Evolutionary conservation across 805 yeast genomes (phyloP), one percentile per base, ranked within the genome.

Genomic region (Monosporozyma unispora): DNA sequence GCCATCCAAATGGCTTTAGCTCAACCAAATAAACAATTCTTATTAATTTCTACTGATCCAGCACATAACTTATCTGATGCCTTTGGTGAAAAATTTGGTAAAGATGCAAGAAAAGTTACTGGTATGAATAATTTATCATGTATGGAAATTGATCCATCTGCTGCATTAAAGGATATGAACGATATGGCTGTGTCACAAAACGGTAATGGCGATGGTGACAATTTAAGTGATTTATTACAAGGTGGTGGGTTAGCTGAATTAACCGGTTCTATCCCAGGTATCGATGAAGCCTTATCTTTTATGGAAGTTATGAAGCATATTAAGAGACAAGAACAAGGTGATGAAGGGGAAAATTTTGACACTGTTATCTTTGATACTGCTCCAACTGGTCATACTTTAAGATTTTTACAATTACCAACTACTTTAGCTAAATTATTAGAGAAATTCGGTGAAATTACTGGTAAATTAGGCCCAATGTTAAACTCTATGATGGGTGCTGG

Each of bases 291-390:
- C 0, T 76, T 93, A 60, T 88, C 97, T 14, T 93, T 93, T 64
- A 93, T 95, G 84, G 99, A 93, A 71, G 98, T 93, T 31, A 79
- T 93, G 77, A 93, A 93, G 67, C 98, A 93, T 64, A 90, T 93
- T 69, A 90, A 89, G 70, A 81, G 78, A 56, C 93, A 86, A 70
- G 73, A 74, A 54, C 57, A 57, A 23, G 70, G 70, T 18, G 50
- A 33, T 31, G 48, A 46, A 39, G 63, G 67, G 27, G 70, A 67
- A 27, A 75, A 75, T 44, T 93, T 85, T 66, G 88, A 86, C 57
- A 88, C 96, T 8, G 90, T 93, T 56, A 88, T 93, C 57, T 93
- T 93, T 62, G 99, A 93, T 68, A 93, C 99, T n/a, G 99, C 99
- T 0, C 99, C 99, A 59, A 93, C 99, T 0, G 99, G 99, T 35